phyloP scores from a whole-genome alignment of 1,284 basidiomycete species.

The Boletus mariae region DNA sequence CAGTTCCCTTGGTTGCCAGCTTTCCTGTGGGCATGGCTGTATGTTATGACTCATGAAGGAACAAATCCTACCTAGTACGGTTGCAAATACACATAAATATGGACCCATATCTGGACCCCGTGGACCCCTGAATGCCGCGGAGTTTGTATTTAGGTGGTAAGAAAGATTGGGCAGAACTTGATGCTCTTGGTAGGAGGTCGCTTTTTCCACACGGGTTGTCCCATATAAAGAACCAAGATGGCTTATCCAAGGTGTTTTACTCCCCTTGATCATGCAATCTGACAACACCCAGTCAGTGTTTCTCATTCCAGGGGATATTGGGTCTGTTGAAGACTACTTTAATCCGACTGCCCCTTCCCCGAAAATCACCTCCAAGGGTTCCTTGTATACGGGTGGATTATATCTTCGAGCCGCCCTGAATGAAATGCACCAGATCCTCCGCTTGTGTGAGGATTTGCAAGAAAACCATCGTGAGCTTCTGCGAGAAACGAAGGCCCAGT shows the following conservation, averaged over 20 bases:
- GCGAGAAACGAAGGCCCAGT: constrained; percentile 4
- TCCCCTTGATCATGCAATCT: constrained; percentile 10
- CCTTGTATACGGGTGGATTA: constrained; percentile 6
- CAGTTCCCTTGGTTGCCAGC: neutral
- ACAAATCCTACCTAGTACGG: no score
- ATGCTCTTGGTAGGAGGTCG: neutral
- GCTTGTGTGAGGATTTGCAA: neutral
- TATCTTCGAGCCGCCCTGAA: constrained; percentile 9
- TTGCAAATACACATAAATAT: no score
- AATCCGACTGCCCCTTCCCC: neutral
- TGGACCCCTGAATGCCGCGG: neutral
- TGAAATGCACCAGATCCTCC: constrained; percentile 7
- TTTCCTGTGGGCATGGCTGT: neutral
- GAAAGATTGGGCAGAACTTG: neutral
- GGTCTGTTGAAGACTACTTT: neutral
- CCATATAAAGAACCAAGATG: neutral
- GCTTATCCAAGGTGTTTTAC: neutral
- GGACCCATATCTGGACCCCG: no score
- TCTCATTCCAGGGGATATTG: constrained; percentile 5
- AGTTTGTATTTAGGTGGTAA: neutral
- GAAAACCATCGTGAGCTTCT: neutral
- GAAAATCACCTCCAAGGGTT: neutral
- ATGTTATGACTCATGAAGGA: no score
- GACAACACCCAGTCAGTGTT: constrained; percentile 2
- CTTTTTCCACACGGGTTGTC: constrained; percentile 1